Conservation (phyloP, 164 flowering plant species). For the Stephania yunnanensis region DNA sequence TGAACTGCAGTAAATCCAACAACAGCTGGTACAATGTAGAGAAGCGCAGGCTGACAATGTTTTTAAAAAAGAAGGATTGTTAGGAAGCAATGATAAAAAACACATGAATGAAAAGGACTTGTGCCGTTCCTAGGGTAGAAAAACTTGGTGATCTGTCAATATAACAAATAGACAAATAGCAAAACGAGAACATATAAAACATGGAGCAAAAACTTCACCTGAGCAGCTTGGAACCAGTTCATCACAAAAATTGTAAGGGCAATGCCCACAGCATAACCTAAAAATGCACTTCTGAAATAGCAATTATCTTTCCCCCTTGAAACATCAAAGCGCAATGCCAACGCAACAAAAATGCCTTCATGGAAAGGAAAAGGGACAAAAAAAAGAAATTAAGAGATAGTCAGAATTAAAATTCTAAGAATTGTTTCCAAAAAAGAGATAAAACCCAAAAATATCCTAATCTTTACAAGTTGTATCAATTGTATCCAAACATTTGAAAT, state of each 20-base stretch:
- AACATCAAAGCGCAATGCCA: slow-evolving; percentile 94
- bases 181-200: background rate
- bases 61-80: too few relatives aligned
- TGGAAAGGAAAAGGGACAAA: slow-evolving; percentile 8
- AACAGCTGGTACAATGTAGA: slow-evolving; percentile 90
- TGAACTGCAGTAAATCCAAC: slow-evolving; percentile 84
- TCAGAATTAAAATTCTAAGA: background rate
- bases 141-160: too few relatives aligned
- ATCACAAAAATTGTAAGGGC: slow-evolving; percentile 82
- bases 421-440: background rate
- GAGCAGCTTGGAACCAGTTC: slow-evolving; percentile 99
- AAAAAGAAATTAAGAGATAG: slow-evolving; percentile 1
- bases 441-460: background rate
- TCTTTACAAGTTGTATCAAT: too few relatives aligned
- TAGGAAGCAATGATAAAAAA: too few relatives aligned
- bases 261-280: slow-evolving; percentile 73
- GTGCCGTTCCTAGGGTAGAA: too few relatives aligned
- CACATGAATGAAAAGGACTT: too few relatives aligned
- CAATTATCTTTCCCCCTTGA: slow-evolving; percentile 79
- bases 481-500: too few relatives aligned
- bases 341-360: slow-evolving; percentile 92
- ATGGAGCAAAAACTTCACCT: slow-evolving; percentile 35
- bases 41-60: slow-evolving; percentile 75
- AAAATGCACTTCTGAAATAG: slow-evolving; percentile 88
- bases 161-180: background rate